phyloP scores from a whole-genome alignment of 768 basidiomycete species.

The Leccinum boreale region DNA sequence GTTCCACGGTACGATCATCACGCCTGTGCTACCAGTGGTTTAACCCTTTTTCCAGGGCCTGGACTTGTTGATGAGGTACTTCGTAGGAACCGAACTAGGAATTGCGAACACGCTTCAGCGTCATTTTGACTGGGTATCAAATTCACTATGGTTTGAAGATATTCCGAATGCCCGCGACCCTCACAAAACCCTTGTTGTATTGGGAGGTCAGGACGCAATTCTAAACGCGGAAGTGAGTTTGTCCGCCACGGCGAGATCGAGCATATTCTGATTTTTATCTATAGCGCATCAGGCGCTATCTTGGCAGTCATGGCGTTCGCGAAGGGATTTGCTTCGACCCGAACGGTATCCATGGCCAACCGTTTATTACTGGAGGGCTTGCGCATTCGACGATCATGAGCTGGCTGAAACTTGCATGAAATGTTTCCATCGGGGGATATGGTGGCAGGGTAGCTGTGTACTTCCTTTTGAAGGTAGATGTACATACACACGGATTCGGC shows the following conservation, averaged over 20 bases:
- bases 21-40: constrained; percentile 1
- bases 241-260: background rate
- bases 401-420: constrained; percentile 48
- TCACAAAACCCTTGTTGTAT: constrained; percentile 62
- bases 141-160: constrained; percentile 88
- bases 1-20: constrained; percentile 48
- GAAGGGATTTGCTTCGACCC: constrained; percentile 67
- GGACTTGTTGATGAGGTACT: constrained; percentile 82
- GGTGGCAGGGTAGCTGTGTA: background rate
- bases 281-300: constrained; percentile 71
- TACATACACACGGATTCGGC: constrained; percentile 3
- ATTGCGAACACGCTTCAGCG: constrained; percentile 81
- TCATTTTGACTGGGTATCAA: constrained; percentile 83
- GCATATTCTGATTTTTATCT: background rate
- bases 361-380: constrained; percentile 49
- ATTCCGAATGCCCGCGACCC: constrained; percentile 77
- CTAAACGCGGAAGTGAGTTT: constrained; percentile 61
- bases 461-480: constrained; percentile 6
- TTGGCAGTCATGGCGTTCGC: constrained; percentile 69
- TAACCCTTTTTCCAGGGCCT: constrained; percentile 48
- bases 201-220: constrained; percentile 83
- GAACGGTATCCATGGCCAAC: constrained; percentile 59
- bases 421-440: background rate
- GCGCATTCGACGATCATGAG: constrained; percentile 56
- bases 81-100: constrained; percentile 84